Base-by-base conservation (phyloP, 2,329 filamentous ascomycete genomes). In the Tricladium varicosporioides region DNA sequence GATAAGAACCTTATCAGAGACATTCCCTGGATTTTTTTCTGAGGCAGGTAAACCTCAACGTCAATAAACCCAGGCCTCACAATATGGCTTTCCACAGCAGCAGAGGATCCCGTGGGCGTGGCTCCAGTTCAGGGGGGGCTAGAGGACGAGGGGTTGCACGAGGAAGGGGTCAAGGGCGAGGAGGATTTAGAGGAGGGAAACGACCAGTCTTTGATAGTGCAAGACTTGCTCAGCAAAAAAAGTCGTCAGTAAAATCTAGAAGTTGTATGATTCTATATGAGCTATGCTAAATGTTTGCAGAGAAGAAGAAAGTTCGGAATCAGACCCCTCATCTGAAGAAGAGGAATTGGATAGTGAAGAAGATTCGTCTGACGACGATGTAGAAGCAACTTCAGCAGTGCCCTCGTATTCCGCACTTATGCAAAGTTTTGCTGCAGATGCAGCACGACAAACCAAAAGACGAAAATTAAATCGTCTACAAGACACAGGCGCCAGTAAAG, bases 401-500 rank as follows among this genome's bases (percentile, higher is more conserved):
- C 75, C 76, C 31, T 79, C 84, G 2, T 87, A 87, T 61, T 74
- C 80, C 71, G 75, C 80, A 7, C 73, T 87, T 5, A 74, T 87
- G 65, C 78, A 85, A 65, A 85, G 80, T 57, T 73, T 87, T 49
- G 74, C 76, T 2, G 76, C 80, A 22, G 73, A 75, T 2, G 67
- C 71, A 18, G 72, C 68, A 18, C 78, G 76, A 1, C 77, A 75
- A 44, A 72, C 79, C 1, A 87, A 87, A 67, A 76, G 82, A 68
- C 76, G 83, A 55, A 87, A 86, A 65, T 61, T 86, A 8, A 76
- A 78, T 19, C 62, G 66, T 57, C 44, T 51, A 42, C 40, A 62
- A 16, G 10, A 49, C 14, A 45, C 63, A 19, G 58, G 59, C 19
- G 53, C 54, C 5, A 62, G 62, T 10, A 56, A 53, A 9, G 56